phyloP scores from a whole-genome alignment of 768 basidiomycete genomes.

The Mycena leptocephala region DNA sequence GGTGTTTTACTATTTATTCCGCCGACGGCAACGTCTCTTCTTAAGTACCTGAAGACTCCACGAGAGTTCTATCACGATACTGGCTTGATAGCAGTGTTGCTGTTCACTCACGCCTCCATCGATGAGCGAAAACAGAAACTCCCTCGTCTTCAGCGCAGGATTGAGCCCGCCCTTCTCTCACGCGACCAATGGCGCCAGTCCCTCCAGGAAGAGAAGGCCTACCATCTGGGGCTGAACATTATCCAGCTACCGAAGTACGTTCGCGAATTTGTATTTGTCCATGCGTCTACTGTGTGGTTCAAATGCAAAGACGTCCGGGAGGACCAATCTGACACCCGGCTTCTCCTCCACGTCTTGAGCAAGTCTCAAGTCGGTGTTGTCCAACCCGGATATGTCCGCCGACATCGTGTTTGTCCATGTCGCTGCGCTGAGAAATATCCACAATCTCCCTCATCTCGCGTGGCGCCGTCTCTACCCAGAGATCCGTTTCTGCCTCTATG shows the following conservation, averaged over 20 bases:
- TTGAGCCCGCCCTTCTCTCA: not conserved
- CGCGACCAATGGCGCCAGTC: slow-evolving; percentile 4
- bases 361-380: not conserved
- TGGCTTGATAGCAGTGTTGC: not conserved
- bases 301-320: not conserved
- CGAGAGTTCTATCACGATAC: not conserved
- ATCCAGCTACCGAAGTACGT: not conserved
- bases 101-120: not conserved
- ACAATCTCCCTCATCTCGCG: not conserved
- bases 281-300: slow-evolving; percentile 11
- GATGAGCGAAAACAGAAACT: not conserved
- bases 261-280: not conserved
- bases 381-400: not conserved
- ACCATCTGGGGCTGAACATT: slow-evolving; percentile 13
- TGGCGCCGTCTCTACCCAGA: slow-evolving; percentile 6
- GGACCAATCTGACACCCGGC: slow-evolving; percentile 3
- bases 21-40: not conserved
- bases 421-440: slow-evolving; percentile 3
- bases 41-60: not conserved
- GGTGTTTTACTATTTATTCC: slow-evolving; percentile 5
- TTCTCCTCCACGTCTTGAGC: not conserved
- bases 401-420: slow-evolving; percentile 24
- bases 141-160: not conserved
- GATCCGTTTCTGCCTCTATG: slow-evolving; percentile 18
- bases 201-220: not conserved